phyloP scores from a whole-genome alignment of 2,329 filamentous ascomycete genomes.

The Aureobasidium sp. region DNA sequence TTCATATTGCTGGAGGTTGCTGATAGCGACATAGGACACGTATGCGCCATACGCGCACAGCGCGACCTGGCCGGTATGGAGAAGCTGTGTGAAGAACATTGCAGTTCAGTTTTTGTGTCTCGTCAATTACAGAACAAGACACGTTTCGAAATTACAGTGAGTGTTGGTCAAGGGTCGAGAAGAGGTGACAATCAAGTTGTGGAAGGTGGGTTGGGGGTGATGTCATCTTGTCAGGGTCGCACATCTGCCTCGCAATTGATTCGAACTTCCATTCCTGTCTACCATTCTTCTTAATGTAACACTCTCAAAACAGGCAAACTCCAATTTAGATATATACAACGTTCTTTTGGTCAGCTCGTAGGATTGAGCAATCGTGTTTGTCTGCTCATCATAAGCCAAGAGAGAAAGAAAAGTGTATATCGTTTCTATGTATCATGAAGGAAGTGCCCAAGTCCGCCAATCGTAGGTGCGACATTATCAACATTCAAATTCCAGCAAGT shows the following conservation, averaged over 20 bases:
- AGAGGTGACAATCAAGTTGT: background rate
- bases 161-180: background rate
- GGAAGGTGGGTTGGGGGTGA: background rate
- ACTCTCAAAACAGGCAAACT: too few relatives aligned
- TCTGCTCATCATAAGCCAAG: background rate
- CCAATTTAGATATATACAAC: too few relatives aligned
- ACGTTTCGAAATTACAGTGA: too few relatives aligned
- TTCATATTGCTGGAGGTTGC: slow-evolving; percentile 39
- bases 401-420: background rate
- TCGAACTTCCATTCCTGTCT: background rate
- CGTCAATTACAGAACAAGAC: background rate
- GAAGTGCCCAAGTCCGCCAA: background rate
- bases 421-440: background rate
- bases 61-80: slow-evolving; percentile 33
- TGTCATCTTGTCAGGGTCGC: background rate
- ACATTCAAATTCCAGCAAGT: slow-evolving; percentile 21
- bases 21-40: slow-evolving; percentile 36
- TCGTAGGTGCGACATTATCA: background rate
- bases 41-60: slow-evolving; percentile 37
- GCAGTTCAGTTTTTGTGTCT: background rate
- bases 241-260: background rate
- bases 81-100: slow-evolving; percentile 16
- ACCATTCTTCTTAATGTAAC: too few relatives aligned
- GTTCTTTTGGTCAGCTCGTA: too few relatives aligned
- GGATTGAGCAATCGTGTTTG: background rate